Evolutionary conservation across 441 rosid species (phyloP).

Genomic region (Erysimum cheiri): DNA sequence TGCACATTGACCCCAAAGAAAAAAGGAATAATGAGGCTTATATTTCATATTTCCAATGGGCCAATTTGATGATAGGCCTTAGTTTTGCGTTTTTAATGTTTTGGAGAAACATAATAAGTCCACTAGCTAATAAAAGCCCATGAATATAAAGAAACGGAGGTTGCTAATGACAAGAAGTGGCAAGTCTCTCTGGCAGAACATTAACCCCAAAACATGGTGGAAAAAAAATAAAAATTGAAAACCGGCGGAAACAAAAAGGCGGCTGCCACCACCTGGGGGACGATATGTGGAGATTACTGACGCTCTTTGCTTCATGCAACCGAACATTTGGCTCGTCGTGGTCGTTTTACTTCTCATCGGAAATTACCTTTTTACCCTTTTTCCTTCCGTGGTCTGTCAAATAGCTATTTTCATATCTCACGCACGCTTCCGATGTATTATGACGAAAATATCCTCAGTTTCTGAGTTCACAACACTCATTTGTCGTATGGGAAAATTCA

Average conservation of each 20-base stretch:
- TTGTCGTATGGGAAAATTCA: not conserved
- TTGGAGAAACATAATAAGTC: not conserved
- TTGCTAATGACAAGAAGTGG: slow-evolving; percentile 12
- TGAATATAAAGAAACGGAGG: slow-evolving; percentile 4
- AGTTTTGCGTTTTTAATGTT: not conserved
- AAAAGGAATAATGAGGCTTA: no score
- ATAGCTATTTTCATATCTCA: slow-evolving; percentile 28
- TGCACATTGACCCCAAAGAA: not conserved
- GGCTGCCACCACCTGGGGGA: slow-evolving; percentile 40
- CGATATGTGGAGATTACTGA: slow-evolving; percentile 51
- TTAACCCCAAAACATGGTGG: not conserved
- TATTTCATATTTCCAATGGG: not conserved
- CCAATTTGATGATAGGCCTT: not conserved
- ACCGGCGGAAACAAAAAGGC: slow-evolving; percentile 27
- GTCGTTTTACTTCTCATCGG: not conserved
- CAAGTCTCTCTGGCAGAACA: slow-evolving; percentile 17
- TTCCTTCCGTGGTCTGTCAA: slow-evolving; percentile 15
- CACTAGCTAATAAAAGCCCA: not conserved
- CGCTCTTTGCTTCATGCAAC: slow-evolving; percentile 55
- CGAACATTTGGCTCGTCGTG: slow-evolving; percentile 56
- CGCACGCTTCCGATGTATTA: not conserved
- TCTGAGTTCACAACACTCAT: no score
- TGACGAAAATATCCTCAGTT: slow-evolving; percentile 20
- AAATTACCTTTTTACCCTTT: slow-evolving; percentile 26
- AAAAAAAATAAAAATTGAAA: not conserved